Evolutionary conservation across 2,329 filamentous ascomycete species (phyloP).

Genomic region (Myriosclerotinia duriaeana): DNA sequence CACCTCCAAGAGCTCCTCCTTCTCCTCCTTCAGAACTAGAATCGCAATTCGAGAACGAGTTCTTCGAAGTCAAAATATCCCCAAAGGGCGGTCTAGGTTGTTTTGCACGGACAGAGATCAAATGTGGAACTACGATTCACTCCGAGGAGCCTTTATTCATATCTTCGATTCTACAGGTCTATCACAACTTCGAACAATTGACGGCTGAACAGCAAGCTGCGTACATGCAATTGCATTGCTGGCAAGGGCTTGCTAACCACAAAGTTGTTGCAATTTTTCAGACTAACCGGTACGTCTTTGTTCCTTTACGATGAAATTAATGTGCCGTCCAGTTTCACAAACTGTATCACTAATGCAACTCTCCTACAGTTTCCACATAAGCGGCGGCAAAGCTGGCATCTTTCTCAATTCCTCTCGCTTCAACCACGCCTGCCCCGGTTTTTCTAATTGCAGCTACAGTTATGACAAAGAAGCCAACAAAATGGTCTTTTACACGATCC

Average conservation of each 20-base stretch:
- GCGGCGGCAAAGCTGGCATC: conserved; percentile 1
- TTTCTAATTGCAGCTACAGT: conserved; percentile 47
- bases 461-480: conserved; percentile 38
- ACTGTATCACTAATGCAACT: not conserved
- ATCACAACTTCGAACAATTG: conserved; percentile 30
- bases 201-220: conserved; percentile 27
- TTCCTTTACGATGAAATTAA: not conserved
- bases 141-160: conserved; percentile 35
- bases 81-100: conserved; percentile 37
- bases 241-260: conserved; percentile 23
- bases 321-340: too few species aligned
- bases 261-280: conserved; percentile 34
- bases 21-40: conserved; percentile 3
- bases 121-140: conserved; percentile 32
- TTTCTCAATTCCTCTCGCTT: conserved; percentile 56
- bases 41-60: conserved; percentile 31
- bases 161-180: conserved; percentile 27
- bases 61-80: conserved; percentile 36
- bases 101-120: conserved; percentile 37
- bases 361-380: conserved; percentile 13
- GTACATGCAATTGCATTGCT: conserved; percentile 32
- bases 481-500: conserved; percentile 47
- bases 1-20: not conserved
- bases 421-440: conserved; percentile 55
- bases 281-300: conserved; percentile 37